These are phyloP conservation scores for Candida alai DNA, from an alignment of 805 yeast genomes.

Conservation along the genomic window DNA sequence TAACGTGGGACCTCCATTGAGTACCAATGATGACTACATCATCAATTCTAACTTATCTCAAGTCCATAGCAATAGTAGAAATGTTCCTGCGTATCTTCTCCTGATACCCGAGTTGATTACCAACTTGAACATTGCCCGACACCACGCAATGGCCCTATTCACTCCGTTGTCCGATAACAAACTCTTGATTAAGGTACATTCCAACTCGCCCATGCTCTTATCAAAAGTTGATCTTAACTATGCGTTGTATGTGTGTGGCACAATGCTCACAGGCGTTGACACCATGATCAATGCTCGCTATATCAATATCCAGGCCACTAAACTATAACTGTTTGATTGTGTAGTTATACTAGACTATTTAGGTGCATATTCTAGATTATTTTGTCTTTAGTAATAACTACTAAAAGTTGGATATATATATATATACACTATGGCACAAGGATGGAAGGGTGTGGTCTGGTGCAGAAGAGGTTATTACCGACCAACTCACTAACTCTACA, in stretches of 20 bases:
- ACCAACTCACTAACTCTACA: too few relatives aligned
- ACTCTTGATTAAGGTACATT: too few relatives aligned
- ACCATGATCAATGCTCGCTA: background rate
- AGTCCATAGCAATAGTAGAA: constrained; percentile 3
- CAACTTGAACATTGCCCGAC: background rate
- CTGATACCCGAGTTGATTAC: background rate
- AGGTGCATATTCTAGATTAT: too few relatives aligned
- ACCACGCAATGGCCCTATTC: too few relatives aligned
- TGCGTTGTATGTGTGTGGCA: background rate
- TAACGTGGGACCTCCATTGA: background rate
- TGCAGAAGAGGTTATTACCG: too few relatives aligned
- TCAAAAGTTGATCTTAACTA: constrained; percentile 1
- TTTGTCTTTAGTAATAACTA: too few relatives aligned
- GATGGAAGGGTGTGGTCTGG: background rate
- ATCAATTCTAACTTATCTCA: constrained; percentile 1
- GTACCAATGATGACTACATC: constrained; percentile 1
- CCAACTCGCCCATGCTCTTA: too few relatives aligned
- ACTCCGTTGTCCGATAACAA: too few relatives aligned
- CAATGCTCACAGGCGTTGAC: background rate
- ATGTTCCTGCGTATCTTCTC: background rate
- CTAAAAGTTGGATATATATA: background rate
- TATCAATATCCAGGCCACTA: background rate
- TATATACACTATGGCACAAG: constrained; percentile 1
- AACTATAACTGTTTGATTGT: too few relatives aligned
- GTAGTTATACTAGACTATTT: too few relatives aligned